Evolutionary conservation across 2,329 filamentous ascomycete species (phyloP), one percentile per base, ranked within the genome.

Genomic region (Ampelomyces quisqualis): DNA sequence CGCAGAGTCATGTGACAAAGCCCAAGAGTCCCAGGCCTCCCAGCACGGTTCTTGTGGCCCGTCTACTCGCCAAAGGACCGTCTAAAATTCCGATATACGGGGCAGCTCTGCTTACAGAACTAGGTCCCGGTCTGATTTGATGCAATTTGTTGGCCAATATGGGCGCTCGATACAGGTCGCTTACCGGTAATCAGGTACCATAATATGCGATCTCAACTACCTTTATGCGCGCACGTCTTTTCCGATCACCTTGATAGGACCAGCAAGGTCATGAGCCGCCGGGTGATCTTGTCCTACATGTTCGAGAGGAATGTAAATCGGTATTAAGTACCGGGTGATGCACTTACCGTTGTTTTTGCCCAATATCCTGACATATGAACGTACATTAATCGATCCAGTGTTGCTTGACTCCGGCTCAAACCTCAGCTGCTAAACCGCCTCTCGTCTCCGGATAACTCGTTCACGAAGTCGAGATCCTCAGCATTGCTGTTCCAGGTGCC

Each of bases 171-270:
- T 49, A 49, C 49, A 48, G 39, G 49, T 49, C 51, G 51, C 53
- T 57, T 61, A n/a, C n/a, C n/a, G n/a, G n/a, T n/a, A 61, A 54
- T 58, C 60, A 54, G 56, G 47, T 59, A n/a, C n/a, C n/a, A n/a
- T n/a, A 63, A 63, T 62, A 55, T 59, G 40, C 47, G 40, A 56
- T 54, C 45, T 54, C 30, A 40, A 44, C 37, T 45, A n/a, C n/a
- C n/a, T n/a, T n/a, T n/a, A 46, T 18, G 46, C 50, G 45, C 39
- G 36, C 42, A 43, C 40, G 43, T 40, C 35, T 43, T 34, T 49
- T 53, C 52, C 55, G 53, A 62, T 55, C 45, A 48, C 44, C 43
- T 33, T 46, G 43, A 46, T 53, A 36, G 48, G 51, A 47, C 52
- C 39, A 39, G 24, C 41, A 54, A 53, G 34, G 35, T 39, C 49